A percentile compares a stretch with the other conserved stretches of the same genome.
phyloP scores from a whole-genome alignment of 83 land plant genomes.

The Thuja plicata region DNA sequence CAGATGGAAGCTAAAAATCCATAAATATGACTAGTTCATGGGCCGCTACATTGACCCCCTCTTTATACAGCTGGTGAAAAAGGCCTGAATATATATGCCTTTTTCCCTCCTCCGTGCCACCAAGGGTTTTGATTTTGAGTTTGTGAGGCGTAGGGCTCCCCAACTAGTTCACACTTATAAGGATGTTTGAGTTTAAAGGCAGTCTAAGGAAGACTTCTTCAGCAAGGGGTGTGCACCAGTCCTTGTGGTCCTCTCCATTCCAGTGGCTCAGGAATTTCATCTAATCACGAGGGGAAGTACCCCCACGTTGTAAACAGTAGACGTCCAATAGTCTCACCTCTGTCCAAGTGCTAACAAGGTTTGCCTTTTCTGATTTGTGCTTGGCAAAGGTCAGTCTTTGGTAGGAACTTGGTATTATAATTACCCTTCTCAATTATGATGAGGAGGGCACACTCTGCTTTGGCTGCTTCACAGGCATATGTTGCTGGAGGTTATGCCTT shows the following conservation, averaged over 20 bases:
- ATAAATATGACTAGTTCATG: not conserved
- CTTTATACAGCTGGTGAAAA: not conserved
- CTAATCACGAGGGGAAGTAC: not conserved
- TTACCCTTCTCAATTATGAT: not conserved
- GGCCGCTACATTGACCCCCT: not conserved
- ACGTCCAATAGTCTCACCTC: not conserved
- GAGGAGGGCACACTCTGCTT: not conserved
- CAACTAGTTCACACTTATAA: not conserved
- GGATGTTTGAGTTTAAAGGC: not conserved
- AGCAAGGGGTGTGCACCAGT: not conserved
- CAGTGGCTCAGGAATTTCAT: not conserved
- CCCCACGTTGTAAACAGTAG: not conserved
- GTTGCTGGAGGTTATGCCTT: not conserved
- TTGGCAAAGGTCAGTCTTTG: not conserved
- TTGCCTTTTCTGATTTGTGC: not conserved
- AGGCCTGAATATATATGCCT: not conserved
- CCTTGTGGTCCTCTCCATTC: not conserved
- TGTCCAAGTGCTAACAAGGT: not conserved
- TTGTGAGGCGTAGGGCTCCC: not conserved
- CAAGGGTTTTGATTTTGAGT: not conserved
- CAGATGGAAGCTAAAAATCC: not conserved
- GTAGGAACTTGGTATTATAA: no score
- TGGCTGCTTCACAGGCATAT: not conserved
- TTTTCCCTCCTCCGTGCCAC: not conserved
- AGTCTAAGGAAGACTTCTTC: not conserved